phyloP scores from a whole-genome alignment of 164 flowering plant species.

The Stephania yunnanensis region DNA sequence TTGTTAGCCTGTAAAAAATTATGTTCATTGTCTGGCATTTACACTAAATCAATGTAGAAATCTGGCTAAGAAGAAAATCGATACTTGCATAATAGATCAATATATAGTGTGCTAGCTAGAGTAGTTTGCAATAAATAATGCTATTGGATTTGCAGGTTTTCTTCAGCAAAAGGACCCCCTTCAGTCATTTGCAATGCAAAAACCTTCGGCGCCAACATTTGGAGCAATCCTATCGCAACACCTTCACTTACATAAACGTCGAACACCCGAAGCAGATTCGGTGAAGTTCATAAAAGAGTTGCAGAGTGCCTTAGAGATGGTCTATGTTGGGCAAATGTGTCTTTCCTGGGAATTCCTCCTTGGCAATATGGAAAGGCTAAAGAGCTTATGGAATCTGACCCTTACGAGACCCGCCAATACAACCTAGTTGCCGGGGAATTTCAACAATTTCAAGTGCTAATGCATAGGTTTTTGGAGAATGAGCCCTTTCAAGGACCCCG shows the following conservation, averaged over 20 bases:
- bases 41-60: not conserved
- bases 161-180: conserved; percentile 50
- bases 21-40: not conserved
- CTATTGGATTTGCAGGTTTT: conserved; percentile 38
- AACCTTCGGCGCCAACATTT: conserved; percentile 20
- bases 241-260: conserved; percentile 23
- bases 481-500: conserved; percentile 71
- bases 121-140: not conserved
- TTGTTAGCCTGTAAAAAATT: too few species aligned
- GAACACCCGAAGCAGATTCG: conserved; percentile 32
- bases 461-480: conserved; percentile 70
- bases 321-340: conserved; percentile 77
- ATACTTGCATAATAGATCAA: not conserved
- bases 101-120: not conserved
- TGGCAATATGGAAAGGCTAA: conserved; percentile 58
- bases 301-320: conserved; percentile 56
- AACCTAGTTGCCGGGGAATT: conserved; percentile 60
- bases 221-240: conserved; percentile 30
- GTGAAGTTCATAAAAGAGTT: conserved; percentile 37
- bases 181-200: conserved; percentile 20
- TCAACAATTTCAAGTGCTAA: conserved; percentile 70
- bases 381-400: conserved; percentile 42
- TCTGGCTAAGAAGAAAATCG: not conserved
- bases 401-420: conserved; percentile 32
- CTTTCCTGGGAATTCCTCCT: conserved; percentile 89